phyloP scores from a whole-genome alignment of 2,329 filamentous ascomycete genomes.

The Claviceps capensis region DNA sequence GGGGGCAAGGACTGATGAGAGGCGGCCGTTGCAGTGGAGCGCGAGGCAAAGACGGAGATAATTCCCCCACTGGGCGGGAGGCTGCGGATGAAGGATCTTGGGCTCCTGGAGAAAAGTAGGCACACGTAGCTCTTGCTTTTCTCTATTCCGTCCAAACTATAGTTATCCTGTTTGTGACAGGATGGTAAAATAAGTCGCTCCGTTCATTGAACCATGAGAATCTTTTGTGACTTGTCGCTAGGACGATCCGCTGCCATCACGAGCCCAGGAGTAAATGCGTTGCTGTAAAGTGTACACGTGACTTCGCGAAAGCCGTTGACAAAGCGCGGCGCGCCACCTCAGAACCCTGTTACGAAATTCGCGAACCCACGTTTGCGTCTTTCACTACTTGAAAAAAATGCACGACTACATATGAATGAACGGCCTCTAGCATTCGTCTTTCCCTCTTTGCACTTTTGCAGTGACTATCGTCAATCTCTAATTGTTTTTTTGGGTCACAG shows the following conservation, averaged over 20 bases:
- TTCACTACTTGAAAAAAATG: background rate
- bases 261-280: background rate
- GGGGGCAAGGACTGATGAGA: background rate
- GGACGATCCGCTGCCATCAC: background rate
- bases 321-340: slow-evolving; percentile 6
- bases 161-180: background rate
- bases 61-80: background rate
- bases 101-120: background rate
- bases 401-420: background rate
- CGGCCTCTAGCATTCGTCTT: background rate
- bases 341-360: slow-evolving; percentile 5
- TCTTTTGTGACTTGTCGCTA: background rate
- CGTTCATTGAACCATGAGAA: background rate
- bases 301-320: slow-evolving; percentile 10
- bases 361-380: background rate
- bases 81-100: background rate
- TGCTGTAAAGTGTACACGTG: slow-evolving; percentile 10
- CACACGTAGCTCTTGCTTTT: background rate
- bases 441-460: background rate
- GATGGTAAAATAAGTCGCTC: background rate
- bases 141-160: background rate
- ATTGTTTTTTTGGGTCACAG: slow-evolving; percentile 11
- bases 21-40: background rate
- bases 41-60: background rate
- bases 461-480: background rate